Percentiles rank a stretch among this genome's conserved stretches.
These are phyloP conservation scores for Prunella vulgaris DNA, from an alignment of 257 asterid species.

Conservation along the genomic window DNA sequence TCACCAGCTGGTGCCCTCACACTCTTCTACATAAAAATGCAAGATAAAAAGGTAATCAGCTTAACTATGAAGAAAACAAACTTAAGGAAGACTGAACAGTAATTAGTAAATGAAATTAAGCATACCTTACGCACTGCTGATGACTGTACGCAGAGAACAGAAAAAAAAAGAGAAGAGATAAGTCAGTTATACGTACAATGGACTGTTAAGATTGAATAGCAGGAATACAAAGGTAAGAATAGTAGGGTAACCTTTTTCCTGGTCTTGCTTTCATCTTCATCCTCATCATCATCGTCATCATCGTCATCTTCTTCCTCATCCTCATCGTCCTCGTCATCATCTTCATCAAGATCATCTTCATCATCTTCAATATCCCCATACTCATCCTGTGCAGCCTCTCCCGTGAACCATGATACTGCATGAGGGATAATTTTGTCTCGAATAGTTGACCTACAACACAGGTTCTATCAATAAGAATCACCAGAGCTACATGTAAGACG, in stretches of 20 bases:
- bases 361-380: slow-evolving; percentile 50
- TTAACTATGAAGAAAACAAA: background rate
- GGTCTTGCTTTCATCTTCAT: slow-evolving; percentile 40
- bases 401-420: slow-evolving; percentile 95
- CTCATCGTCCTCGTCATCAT: slow-evolving; percentile 32
- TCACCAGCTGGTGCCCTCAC: slow-evolving; percentile 51
- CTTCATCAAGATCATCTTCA: slow-evolving; percentile 36
- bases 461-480: background rate
- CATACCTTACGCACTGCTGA: slow-evolving; percentile 23
- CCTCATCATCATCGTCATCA: slow-evolving; percentile 23
- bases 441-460: slow-evolving; percentile 58
- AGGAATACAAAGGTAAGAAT: background rate
- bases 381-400: slow-evolving; percentile 74
- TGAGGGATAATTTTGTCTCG: slow-evolving; percentile 85
- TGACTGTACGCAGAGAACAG: slow-evolving; percentile 4
- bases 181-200: background rate
- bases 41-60: background rate
- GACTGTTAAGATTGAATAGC: background rate
- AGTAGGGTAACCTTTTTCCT: slow-evolving; percentile 46
- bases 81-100: background rate
- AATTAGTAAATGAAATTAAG: background rate
- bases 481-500: background rate
- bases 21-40: slow-evolving; percentile 43
- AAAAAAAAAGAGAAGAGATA: background rate
- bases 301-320: slow-evolving; percentile 51